Evolutionary conservation across 352 stramenopile genomes (phyloP).

Genomic region (Phytophthora vignae): DNA sequence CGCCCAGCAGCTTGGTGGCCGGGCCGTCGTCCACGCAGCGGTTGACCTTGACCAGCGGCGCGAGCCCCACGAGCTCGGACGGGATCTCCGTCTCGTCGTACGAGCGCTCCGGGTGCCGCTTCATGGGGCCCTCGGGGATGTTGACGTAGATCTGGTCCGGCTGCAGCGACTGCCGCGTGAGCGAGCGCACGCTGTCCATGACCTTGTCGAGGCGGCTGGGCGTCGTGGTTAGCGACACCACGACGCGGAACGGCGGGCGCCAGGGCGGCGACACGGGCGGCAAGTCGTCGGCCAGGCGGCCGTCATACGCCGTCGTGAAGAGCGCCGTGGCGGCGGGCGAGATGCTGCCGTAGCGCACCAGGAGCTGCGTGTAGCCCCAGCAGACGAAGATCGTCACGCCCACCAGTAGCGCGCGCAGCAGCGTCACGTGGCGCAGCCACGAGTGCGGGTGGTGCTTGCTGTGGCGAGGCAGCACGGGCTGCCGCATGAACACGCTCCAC

Average conservation of each 20-base stretch:
- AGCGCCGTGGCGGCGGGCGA: conserved; percentile 67
- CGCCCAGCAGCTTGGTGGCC: conserved; percentile 76
- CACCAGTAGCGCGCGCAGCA: conserved; percentile 44
- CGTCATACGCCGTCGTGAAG: conserved; percentile 71
- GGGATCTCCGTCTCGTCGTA: conserved; percentile 80
- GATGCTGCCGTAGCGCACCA: conserved; percentile 83
- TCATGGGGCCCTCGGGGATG: conserved; percentile 75
- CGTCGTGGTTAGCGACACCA: conserved; percentile 84
- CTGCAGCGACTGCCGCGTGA: conserved; percentile 62
- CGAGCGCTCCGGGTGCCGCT: conserved; percentile 73
- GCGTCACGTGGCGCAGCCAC: conserved; percentile 53
- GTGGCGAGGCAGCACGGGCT: conserved; percentile 63
- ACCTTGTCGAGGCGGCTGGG: conserved; percentile 77
- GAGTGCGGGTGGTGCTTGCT: conserved; percentile 37
- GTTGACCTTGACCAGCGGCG: conserved; percentile 68
- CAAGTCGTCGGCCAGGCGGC: conserved; percentile 53
- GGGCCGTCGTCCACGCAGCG: conserved; percentile 85
- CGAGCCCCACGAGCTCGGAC: conserved; percentile 47
- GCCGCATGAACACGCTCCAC: conserved; percentile 66
- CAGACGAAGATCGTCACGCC: conserved; percentile 29
- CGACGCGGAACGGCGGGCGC: conserved; percentile 79
- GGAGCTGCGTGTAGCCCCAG: conserved; percentile 70
- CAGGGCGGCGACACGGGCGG: conserved; percentile 51
- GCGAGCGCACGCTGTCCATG: conserved; percentile 75
- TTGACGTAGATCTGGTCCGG: conserved; percentile 87